Conservation (phyloP, 2,329 filamentous ascomycete genomes). For the Aureobasidium leucospermi region DNA sequence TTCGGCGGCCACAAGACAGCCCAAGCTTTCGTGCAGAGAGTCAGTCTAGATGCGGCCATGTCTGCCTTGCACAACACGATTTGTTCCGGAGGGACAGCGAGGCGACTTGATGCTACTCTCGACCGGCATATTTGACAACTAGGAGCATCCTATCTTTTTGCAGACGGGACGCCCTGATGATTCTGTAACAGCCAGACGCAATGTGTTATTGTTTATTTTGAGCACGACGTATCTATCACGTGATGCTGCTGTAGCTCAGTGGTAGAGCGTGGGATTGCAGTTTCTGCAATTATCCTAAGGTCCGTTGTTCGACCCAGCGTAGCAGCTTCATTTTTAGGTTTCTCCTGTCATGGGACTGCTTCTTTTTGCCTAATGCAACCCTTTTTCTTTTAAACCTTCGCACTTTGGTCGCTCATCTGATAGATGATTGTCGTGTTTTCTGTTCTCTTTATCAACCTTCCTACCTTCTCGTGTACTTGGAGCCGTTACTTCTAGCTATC, state of each 20-base stretch:
- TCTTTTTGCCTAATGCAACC: background rate
- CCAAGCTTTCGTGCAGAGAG: no score
- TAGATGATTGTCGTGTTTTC: background rate
- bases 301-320: slow-evolving; percentile 15
- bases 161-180: no score
- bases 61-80: no score
- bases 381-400: background rate
- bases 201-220: no score
- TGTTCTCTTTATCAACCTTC: background rate
- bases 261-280: slow-evolving; percentile 15
- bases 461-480: background rate
- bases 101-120: no score
- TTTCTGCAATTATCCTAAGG: slow-evolving; percentile 12
- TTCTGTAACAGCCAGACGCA: no score
- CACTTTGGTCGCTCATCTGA: background rate
- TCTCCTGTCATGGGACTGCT: background rate
- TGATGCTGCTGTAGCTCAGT: slow-evolving; percentile 14
- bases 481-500: no score
- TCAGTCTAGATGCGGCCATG: no score
- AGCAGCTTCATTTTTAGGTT: background rate
- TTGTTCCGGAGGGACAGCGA: no score
- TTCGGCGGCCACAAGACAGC: no score
- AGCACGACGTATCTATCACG: background rate
- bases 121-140: no score
- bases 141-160: no score